These are phyloP conservation scores for bread wheat (Triticum aestivum) DNA, from an alignment of 176 grass and related monocot genomes.

Conservation along the genomic window IWGSC_CS_RefSeq_v2.1 NC_057798.1:659774371-659774870, in stretches of 20 bases:
- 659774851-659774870: background rate
- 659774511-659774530: background rate
- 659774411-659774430: background rate
- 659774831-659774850: background rate
- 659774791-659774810: slow-evolving; percentile 43
- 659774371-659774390: background rate
- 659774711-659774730: slow-evolving; percentile 85
- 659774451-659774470: background rate
- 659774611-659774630: background rate
- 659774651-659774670: slow-evolving; percentile 87
- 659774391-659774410: background rate
- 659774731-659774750: slow-evolving; percentile 88
- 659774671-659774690: slow-evolving; percentile 85
- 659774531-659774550: background rate
- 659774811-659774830: background rate
- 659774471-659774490: background rate
- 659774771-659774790: slow-evolving; percentile 82
- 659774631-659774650: slow-evolving; percentile 59
- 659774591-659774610: background rate
- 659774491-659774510: background rate
- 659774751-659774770: slow-evolving; percentile 92
- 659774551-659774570: background rate
- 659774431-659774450: background rate
- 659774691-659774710: slow-evolving; percentile 73
- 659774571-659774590: background rate